Conservation (phyloP, 2,329 filamentous ascomycete genomes). For the Orbilia ellipsospora region DNA sequence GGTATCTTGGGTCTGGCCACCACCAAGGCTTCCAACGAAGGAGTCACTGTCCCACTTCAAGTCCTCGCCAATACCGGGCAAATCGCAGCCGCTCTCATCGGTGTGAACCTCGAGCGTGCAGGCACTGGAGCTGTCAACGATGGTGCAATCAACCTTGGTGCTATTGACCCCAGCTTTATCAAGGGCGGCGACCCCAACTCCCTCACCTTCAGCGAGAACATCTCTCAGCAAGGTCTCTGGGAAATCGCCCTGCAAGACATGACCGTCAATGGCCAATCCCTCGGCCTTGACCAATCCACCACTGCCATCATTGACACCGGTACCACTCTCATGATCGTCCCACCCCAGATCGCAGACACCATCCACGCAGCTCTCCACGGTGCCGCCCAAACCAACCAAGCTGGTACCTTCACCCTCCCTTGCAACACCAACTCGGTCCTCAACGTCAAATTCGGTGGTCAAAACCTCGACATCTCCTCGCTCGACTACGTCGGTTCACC, state of each 20-base stretch:
- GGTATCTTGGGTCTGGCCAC: slow-evolving; percentile 78
- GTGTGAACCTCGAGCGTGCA: slow-evolving; percentile 72
- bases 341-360: slow-evolving; percentile 9
- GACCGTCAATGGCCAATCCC: slow-evolving; percentile 65
- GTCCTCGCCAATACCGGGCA: slow-evolving; percentile 72
- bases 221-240: slow-evolving; percentile 77
- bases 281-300: slow-evolving; percentile 61
- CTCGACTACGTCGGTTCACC: slow-evolving; percentile 16
- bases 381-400: slow-evolving; percentile 14
- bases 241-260: slow-evolving; percentile 71
- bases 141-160: slow-evolving; percentile 68
- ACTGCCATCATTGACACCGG: slow-evolving; percentile 69
- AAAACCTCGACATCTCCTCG: slow-evolving; percentile 6
- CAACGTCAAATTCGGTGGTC: slow-evolving; percentile 17
- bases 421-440: slow-evolving; percentile 14
- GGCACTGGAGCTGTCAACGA: slow-evolving; percentile 73
- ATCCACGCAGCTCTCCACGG: slow-evolving; percentile 22
- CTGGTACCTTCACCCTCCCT: slow-evolving; percentile 16
- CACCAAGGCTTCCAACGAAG: slow-evolving; percentile 64
- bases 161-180: slow-evolving; percentile 73
- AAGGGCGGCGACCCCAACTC: slow-evolving; percentile 63
- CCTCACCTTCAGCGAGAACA: slow-evolving; percentile 59
- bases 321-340: slow-evolving; percentile 72
- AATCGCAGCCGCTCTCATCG: slow-evolving; percentile 19
- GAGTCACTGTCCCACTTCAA: slow-evolving; percentile 71